Percentiles rank a stretch among this genome's conserved stretches.
Evolutionary conservation across 2,329 filamentous ascomycete species (phyloP).

Genomic region (Phoma sp.): DNA sequence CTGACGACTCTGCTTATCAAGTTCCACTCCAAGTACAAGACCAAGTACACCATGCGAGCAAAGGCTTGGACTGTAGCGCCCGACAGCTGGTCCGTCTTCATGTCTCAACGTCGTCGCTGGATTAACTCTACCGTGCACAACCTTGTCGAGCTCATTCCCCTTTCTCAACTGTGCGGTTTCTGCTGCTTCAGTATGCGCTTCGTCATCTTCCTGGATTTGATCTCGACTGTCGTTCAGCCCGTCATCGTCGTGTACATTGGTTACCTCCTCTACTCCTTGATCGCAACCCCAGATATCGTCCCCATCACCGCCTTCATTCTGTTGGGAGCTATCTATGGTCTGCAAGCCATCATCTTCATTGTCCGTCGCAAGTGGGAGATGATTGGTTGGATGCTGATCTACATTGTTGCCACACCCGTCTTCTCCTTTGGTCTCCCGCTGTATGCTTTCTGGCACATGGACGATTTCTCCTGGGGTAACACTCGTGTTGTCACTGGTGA

Average conservation of each 20-base stretch:
- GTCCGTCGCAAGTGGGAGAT: slow-evolving; percentile 98
- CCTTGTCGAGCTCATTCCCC: slow-evolving; percentile 89
- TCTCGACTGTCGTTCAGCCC: slow-evolving; percentile 91
- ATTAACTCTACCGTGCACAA: slow-evolving; percentile 99
- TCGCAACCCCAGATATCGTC: slow-evolving; percentile 67
- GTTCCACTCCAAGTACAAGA: slow-evolving; percentile 93
- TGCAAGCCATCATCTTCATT: slow-evolving; percentile 97
- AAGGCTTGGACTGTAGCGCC: slow-evolving; percentile 98
- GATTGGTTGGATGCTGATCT: slow-evolving; percentile 99
- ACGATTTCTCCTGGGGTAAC: slow-evolving; percentile 99
- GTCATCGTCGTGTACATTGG: slow-evolving; percentile 88
- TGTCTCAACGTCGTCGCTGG: slow-evolving; percentile 98
- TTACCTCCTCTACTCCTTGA: slow-evolving; percentile 83
- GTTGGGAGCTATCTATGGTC: slow-evolving; percentile 93
- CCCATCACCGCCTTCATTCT: slow-evolving; percentile 89
- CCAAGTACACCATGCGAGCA: slow-evolving; percentile 91
- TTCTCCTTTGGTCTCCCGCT: slow-evolving; percentile 90
- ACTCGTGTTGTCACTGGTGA: slow-evolving; percentile 97
- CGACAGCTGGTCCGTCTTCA: slow-evolving; percentile 91
- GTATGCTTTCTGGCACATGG: slow-evolving; percentile 99
- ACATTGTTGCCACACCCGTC: slow-evolving; percentile 87
- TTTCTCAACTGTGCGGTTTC: slow-evolving; percentile 96
- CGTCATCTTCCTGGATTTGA: slow-evolving; percentile 90
- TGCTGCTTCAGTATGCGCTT: slow-evolving; percentile 99
- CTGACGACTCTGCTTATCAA: slow-evolving; percentile 94